Percentiles rank a stretch among this genome's conserved stretches.
These are phyloP conservation scores for Suillus fuscotomentosus DNA, from an alignment of 768 basidiomycete genomes.

Conservation along the genomic window DNA sequence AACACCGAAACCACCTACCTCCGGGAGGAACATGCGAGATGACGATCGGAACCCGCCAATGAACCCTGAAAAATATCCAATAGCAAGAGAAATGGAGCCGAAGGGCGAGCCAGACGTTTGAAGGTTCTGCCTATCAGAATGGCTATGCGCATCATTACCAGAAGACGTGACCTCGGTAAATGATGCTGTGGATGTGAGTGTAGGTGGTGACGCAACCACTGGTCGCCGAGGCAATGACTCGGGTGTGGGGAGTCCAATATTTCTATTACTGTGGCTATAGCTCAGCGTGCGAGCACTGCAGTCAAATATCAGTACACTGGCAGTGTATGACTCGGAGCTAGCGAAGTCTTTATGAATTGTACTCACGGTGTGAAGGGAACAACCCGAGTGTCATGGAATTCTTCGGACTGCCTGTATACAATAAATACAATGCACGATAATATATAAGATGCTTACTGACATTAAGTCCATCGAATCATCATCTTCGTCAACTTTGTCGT, in stretches of 20 bases:
- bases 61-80: background rate
- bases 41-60: background rate
- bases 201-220: background rate
- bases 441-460: background rate
- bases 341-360: background rate
- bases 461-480: background rate
- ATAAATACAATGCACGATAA: background rate
- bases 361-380: slow-evolving; percentile 1
- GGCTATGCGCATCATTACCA: background rate
- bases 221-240: slow-evolving; percentile 5
- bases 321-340: background rate
- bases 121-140: background rate
- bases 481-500: background rate
- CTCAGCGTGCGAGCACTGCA: slow-evolving; percentile 1
- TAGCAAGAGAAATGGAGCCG: background rate
- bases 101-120: background rate
- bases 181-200: background rate
- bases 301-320: background rate
- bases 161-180: background rate
- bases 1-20: background rate
- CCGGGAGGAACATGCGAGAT: background rate
- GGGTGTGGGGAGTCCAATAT: slow-evolving; percentile 2
- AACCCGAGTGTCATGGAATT: background rate
- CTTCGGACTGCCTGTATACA: background rate
- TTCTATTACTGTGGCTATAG: background rate